Evolutionary conservation across 371 early-diverging fungal genomes (phyloP).

Genomic region (Batrachochytrium dendrobatidis): DNA sequence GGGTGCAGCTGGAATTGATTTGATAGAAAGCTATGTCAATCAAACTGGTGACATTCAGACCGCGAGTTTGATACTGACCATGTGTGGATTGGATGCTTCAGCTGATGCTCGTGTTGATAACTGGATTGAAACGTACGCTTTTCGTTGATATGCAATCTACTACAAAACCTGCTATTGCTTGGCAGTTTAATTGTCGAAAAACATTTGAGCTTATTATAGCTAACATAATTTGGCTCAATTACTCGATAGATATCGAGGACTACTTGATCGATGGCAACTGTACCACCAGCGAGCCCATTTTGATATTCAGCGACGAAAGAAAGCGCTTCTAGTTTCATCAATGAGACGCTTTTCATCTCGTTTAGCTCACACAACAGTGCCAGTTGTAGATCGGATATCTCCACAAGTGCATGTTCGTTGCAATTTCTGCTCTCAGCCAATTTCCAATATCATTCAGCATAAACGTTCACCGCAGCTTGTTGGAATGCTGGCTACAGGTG

Average conservation of each 20-base stretch:
- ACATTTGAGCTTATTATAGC: neutral
- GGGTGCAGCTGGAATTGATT: slow-evolving; percentile 28
- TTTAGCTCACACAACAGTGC: slow-evolving; percentile 3
- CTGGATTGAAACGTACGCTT: slow-evolving; percentile 68
- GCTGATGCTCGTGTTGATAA: slow-evolving; percentile 58
- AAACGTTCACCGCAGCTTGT: neutral
- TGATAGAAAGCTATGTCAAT: slow-evolving; percentile 74
- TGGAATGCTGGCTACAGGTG: slow-evolving; percentile 1
- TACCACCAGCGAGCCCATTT: slow-evolving; percentile 76
- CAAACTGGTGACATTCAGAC: slow-evolving; percentile 87
- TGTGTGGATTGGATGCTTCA: slow-evolving; percentile 47
- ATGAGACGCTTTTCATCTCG: neutral
- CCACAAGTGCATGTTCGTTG: slow-evolving; percentile 85
- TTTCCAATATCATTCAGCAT: slow-evolving; percentile 11
- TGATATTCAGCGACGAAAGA: slow-evolving; percentile 72
- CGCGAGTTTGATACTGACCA: slow-evolving; percentile 57
- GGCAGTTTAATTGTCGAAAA: neutral
- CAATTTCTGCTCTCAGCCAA: slow-evolving; percentile 60
- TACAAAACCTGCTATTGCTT: neutral
- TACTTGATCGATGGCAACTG: slow-evolving; percentile 84
- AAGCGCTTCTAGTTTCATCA: neutral
- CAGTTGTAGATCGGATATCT: slow-evolving; percentile 21
- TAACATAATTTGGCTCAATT: neutral
- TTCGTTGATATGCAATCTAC: neutral
- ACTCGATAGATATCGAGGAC: slow-evolving; percentile 59